phyloP scores from a whole-genome alignment of 140 eudicot species.

The Oenanthe javanica region DNA sequence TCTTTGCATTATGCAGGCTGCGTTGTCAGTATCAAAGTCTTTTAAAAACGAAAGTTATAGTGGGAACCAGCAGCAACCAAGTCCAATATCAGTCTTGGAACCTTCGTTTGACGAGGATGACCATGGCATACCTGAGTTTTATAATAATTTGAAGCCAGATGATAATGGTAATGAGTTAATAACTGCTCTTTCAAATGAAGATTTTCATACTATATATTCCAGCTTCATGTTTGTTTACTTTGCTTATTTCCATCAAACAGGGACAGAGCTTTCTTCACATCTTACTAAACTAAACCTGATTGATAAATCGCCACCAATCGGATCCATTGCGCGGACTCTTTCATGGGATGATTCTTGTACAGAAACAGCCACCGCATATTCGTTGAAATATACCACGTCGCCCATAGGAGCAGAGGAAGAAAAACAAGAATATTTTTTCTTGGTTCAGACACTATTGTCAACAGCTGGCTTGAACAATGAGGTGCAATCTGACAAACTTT shows the following conservation, averaged over 20 bases:
- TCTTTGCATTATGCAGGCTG: slow-evolving; percentile 43
- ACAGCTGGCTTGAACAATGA: slow-evolving; percentile 45
- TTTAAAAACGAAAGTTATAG: slow-evolving; percentile 13
- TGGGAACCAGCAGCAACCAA: slow-evolving; percentile 82
- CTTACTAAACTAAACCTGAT: slow-evolving; percentile 50
- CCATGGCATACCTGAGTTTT: slow-evolving; percentile 25
- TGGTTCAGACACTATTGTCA: slow-evolving; percentile 53
- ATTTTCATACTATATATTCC: neutral
- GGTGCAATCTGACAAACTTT: slow-evolving; percentile 24
- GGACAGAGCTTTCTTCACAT: slow-evolving; percentile 22
- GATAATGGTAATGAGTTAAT: slow-evolving; percentile 40
- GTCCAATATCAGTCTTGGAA: slow-evolving; percentile 89
- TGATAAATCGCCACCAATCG: slow-evolving; percentile 92
- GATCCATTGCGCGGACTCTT: slow-evolving; percentile 90
- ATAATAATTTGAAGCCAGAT: slow-evolving; percentile 23
- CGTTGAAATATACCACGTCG: slow-evolving; percentile 28
- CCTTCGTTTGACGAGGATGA: slow-evolving; percentile 67
- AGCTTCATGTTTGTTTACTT: neutral
- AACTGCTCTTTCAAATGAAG: slow-evolving; percentile 1
- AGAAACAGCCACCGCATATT: slow-evolving; percentile 45
- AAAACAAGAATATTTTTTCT: slow-evolving; percentile 50
- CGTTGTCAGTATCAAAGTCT: slow-evolving; percentile 17
- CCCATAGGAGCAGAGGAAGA: slow-evolving; percentile 48
- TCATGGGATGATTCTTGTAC: slow-evolving; percentile 66
- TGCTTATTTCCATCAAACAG: slow-evolving; percentile 24